Evolutionary conservation across 768 basidiomycete genomes (phyloP).

Genomic region (Neoboletus brunneissimus): DNA sequence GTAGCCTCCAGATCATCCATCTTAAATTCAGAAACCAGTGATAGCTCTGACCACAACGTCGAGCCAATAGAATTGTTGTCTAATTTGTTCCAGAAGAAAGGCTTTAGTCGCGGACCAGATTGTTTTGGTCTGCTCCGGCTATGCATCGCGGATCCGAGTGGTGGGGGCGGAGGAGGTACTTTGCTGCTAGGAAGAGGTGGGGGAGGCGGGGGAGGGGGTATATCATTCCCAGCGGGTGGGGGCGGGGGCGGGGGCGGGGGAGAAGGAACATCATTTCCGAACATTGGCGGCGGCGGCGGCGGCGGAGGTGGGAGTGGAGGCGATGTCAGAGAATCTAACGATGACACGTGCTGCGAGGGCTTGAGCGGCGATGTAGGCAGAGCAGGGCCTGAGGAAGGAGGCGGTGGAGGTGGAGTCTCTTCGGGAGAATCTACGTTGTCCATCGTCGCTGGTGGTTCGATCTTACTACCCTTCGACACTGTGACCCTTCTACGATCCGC

Average conservation of each 20-base stretch:
- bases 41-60: constrained; percentile 72
- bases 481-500: constrained; percentile 7
- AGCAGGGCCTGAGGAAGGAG: constrained; percentile 9
- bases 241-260: constrained; percentile 30
- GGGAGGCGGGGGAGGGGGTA: no score
- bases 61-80: constrained; percentile 37
- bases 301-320: constrained; percentile 35
- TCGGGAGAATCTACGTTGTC: constrained; percentile 12
- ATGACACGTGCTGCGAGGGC: constrained; percentile 23
- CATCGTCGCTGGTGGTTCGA: constrained; percentile 5
- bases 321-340: constrained; percentile 25
- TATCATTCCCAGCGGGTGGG: no score
- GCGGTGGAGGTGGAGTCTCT: constrained; percentile 17
- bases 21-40: constrained; percentile 44
- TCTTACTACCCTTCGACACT: constrained; percentile 6
- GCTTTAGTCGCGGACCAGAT: constrained; percentile 60
- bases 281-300: constrained; percentile 38
- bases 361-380: constrained; percentile 16
- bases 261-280: not conserved
- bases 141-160: constrained; percentile 31
- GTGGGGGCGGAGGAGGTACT: constrained; percentile 27
- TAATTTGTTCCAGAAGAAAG: constrained; percentile 92
- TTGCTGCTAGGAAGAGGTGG: constrained; percentile 35
- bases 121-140: constrained; percentile 33
- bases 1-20: constrained; percentile 71